Evolutionary conservation across 2,329 filamentous ascomycete species (phyloP).

Genomic region (Aphanocladium album): DNA sequence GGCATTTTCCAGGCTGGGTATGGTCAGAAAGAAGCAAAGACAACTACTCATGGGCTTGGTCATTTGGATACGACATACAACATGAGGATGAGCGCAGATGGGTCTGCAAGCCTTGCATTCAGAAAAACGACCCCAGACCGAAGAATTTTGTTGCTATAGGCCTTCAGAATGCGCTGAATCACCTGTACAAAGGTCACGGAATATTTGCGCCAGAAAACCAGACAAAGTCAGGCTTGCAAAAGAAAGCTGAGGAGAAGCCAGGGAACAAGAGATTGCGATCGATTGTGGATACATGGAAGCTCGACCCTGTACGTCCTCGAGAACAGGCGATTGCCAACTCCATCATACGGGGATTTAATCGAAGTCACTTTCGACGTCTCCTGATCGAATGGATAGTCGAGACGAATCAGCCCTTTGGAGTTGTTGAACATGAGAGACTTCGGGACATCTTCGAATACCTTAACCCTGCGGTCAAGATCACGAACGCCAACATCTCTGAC

Average conservation of each 20-base stretch:
- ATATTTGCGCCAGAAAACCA: neutral
- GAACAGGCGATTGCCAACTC: slow-evolving; percentile 6
- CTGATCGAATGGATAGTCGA: slow-evolving; percentile 16
- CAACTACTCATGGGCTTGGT: neutral
- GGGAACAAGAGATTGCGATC: neutral
- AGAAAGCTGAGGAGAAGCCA: neutral
- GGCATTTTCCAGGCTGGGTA: neutral
- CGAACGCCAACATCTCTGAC: slow-evolving; percentile 1
- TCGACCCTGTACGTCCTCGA: neutral
- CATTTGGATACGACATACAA: slow-evolving; percentile 12
- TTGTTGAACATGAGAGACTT: slow-evolving; percentile 1
- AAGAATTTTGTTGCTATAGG: neutral
- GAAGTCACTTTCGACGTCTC: slow-evolving; percentile 10
- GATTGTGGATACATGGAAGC: neutral
- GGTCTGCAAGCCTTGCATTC: slow-evolving; percentile 6
- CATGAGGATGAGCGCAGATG: neutral
- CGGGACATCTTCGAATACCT: slow-evolving; percentile 15
- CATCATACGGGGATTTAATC: slow-evolving; percentile 1
- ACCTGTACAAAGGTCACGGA: slow-evolving; percentile 2
- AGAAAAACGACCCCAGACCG: neutral
- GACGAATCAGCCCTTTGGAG: slow-evolving; percentile 11
- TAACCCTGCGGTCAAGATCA: slow-evolving; percentile 9
- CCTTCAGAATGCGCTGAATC: slow-evolving; percentile 1
- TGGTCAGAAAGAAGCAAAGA: neutral
- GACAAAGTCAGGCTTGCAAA: neutral